Base-by-base conservation (phyloP, 1,139 yeast species). In the Yamadazyma jaroonii region DNA sequence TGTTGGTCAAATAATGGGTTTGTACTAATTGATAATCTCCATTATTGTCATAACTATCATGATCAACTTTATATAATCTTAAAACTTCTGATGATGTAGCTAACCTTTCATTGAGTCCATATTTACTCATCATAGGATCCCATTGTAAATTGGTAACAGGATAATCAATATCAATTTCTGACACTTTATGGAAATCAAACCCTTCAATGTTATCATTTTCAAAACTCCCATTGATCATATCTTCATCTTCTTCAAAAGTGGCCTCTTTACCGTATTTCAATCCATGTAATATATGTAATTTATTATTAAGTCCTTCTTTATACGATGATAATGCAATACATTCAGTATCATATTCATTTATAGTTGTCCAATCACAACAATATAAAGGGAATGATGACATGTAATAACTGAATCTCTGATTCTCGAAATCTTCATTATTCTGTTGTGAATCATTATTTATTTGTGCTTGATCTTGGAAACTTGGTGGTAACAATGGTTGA, bases 81-180 rank as follows among this genome's bases (percentile, higher is more conserved):
- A 86, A 62, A 33, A 84, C 81, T 50, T 86, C 95, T 40, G 84
- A 79, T 9, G 87, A 75, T 0, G 90, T 77, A 1, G 87, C 83
- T 31, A 86, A 57, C 39, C 81, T 59, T 43, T 74, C 72, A 10
- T 45, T 42, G 40, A 45, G 39, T 44, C 70, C 59, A 36, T 43
- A 42, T 29, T 43, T 40, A 31, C 39, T 45, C 59, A 62, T 57
- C 15, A 55, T 49, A 37, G 92, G 90, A 49, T 83, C 88, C 94
- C 94, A 85, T 48, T 77, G 81, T 27, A 84, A 52, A 41, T 76
- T 73, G 0, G 95, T 84, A 4, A 80, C 67, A 0, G 95, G 95
- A 47, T 81, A 79, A 38, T 78, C 79, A 9, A 81, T 72, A 13
- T 59, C 56, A 7, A 70, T 60, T 43, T 82, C 89, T n/a, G 81